Evolutionary conservation across 2,329 filamentous ascomycete species (phyloP).

Genomic region (Pseudocercospora fijiensis): DNA sequence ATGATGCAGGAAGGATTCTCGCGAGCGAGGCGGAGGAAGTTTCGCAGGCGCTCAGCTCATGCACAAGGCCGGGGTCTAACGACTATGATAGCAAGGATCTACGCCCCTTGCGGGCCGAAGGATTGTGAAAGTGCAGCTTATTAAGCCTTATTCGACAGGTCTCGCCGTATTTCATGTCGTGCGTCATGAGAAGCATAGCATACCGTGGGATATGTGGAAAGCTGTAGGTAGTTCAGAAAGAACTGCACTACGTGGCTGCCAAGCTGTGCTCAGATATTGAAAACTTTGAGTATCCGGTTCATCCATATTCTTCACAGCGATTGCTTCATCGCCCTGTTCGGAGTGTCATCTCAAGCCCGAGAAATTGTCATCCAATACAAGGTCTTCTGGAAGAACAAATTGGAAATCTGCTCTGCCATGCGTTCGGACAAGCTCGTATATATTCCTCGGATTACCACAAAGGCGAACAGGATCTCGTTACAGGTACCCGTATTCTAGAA

Average conservation of each 20-base stretch:
- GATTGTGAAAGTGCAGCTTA: neutral
- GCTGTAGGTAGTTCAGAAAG: neutral
- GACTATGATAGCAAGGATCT: slow-evolving; percentile 3
- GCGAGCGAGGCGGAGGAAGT: slow-evolving; percentile 5
- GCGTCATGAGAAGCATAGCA: neutral
- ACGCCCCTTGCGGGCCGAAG: slow-evolving; percentile 3
- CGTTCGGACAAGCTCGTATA: neutral
- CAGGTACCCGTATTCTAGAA: neutral
- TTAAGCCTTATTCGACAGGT: neutral
- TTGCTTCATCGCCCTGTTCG: neutral
- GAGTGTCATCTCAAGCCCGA: neutral
- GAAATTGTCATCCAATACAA: neutral
- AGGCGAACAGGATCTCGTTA: neutral
- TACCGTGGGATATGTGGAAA: neutral
- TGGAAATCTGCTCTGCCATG: neutral
- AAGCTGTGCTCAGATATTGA: neutral
- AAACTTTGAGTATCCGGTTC: neutral
- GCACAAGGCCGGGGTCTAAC: slow-evolving; percentile 6
- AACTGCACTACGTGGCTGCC: neutral
- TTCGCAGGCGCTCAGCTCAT: neutral
- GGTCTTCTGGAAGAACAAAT: neutral
- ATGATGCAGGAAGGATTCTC: slow-evolving; percentile 3
- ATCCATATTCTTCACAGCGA: neutral
- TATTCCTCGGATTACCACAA: neutral
- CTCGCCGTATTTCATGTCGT: neutral